Evolutionary conservation across 2,329 filamentous ascomycete species (phyloP).

Genomic region (Fusarium sp.): DNA sequence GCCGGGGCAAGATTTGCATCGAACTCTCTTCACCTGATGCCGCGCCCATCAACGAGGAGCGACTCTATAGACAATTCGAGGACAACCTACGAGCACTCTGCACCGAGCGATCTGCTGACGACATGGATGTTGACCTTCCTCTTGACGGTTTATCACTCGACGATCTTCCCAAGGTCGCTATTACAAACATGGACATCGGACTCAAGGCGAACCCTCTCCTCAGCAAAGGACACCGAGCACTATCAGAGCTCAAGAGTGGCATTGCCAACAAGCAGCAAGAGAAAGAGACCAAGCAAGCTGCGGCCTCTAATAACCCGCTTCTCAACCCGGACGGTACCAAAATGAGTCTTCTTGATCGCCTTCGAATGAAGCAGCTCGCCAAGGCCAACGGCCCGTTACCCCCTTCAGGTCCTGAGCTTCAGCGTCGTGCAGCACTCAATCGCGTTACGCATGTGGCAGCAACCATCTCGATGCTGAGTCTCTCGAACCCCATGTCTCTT

Average conservation of each 20-base stretch:
- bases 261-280: slow-evolving; percentile 69
- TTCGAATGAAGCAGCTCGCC: slow-evolving; percentile 79
- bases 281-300: slow-evolving; percentile 57
- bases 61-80: slow-evolving; percentile 70
- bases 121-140: slow-evolving; percentile 47
- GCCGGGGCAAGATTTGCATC: slow-evolving; percentile 70
- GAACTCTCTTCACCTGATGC: slow-evolving; percentile 64
- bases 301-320: slow-evolving; percentile 50
- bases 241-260: slow-evolving; percentile 78
- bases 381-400: slow-evolving; percentile 71
- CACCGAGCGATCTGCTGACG: slow-evolving; percentile 37
- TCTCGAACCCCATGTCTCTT: slow-evolving; percentile 64
- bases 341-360: slow-evolving; percentile 82
- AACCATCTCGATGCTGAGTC: slow-evolving; percentile 77
- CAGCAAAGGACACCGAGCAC: slow-evolving; percentile 76
- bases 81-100: slow-evolving; percentile 68
- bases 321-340: slow-evolving; percentile 64
- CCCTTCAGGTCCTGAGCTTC: slow-evolving; percentile 70
- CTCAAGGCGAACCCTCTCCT: slow-evolving; percentile 70
- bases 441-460: slow-evolving; percentile 78
- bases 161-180: slow-evolving; percentile 56
- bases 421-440: slow-evolving; percentile 76
- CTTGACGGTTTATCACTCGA: slow-evolving; percentile 66
- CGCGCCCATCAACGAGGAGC: slow-evolving; percentile 64
- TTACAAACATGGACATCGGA: slow-evolving; percentile 51